Conservation (phyloP, 2,329 filamentous ascomycete genomes). For the Colletotrichum siamense region DNA sequence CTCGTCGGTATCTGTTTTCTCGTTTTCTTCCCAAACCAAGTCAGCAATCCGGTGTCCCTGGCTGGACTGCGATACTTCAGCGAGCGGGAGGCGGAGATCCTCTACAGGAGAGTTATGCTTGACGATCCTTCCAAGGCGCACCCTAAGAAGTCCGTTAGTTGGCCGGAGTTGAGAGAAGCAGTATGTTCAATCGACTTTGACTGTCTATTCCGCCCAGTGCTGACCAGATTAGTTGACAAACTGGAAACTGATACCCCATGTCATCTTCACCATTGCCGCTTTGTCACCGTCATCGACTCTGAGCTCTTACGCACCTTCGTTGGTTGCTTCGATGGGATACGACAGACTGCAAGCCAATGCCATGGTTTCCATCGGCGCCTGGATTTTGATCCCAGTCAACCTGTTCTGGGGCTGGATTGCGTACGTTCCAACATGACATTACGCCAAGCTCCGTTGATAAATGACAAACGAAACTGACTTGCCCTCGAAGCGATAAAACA, state of each 20-base stretch:
- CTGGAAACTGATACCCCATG: slow-evolving; percentile 40
- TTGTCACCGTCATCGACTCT: slow-evolving; percentile 33
- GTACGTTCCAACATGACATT: background rate
- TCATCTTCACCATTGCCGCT: slow-evolving; percentile 33
- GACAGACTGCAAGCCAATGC: slow-evolving; percentile 37
- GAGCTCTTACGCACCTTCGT: slow-evolving; percentile 33
- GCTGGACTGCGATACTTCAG: slow-evolving; percentile 35
- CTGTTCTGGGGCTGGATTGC: slow-evolving; percentile 34
- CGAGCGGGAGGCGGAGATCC: slow-evolving; percentile 38
- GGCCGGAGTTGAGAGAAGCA: slow-evolving; percentile 36
- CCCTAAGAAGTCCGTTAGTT: slow-evolving; percentile 32
- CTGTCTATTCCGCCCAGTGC: background rate
- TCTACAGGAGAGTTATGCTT: slow-evolving; percentile 35
- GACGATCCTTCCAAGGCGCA: slow-evolving; percentile 41
- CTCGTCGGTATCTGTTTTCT: slow-evolving; percentile 35
- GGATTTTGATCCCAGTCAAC: slow-evolving; percentile 37
- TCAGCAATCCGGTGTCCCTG: slow-evolving; percentile 34
- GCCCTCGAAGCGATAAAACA: slow-evolving; percentile 22
- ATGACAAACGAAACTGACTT: background rate
- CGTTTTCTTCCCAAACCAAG: slow-evolving; percentile 32
- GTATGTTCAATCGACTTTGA: slow-evolving; percentile 26
- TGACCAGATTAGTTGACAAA: slow-evolving; percentile 35
- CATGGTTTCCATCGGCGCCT: slow-evolving; percentile 39
- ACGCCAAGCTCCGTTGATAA: background rate
- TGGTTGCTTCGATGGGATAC: slow-evolving; percentile 40